Evolutionary conservation across 2,329 filamentous ascomycete species (phyloP), one percentile per base, ranked within the genome.

Genomic region (Juglanconis sp.): DNA sequence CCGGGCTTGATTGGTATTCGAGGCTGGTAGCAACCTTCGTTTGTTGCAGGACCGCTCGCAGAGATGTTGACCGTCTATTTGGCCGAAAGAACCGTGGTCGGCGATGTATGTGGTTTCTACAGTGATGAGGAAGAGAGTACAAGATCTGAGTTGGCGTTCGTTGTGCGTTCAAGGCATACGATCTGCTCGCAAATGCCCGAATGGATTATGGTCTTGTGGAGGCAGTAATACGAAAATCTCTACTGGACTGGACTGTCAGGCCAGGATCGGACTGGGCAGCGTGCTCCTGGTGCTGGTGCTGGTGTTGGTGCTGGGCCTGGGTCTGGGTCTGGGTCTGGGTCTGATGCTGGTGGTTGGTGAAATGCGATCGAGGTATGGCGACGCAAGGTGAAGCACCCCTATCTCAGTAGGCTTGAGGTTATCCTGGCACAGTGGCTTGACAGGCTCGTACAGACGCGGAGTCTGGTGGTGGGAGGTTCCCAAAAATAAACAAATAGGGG

Each of bases 391-490:
- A 56, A 54, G 49, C 51, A 61, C 61, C 42, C 31, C 51, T 61
- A 48, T 61, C 30, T 60, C 51, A 56, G 40, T 44, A 57, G 61
- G 47, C 61, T 52, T 63, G 17, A 34, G 49, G 58, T 58, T 61
- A 62, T 56, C 56, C 62, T 62, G 57, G 56, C 60, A 62, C 60
- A 62, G 62, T 64, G 62, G 62, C 62, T 62, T 64, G 62, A 62
- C 56, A 64, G 57, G 60, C 53, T 64, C 62, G 60, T 51, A 64
- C 62, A 64, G 60, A 52, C 59, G 44, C 40, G 56, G 53, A 62
- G 53, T 53, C 50, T 54, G 60, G 53, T 56, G 51, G 60, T 64
- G 60, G 60, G 62, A 62, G 60, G 56, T 60, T 62, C 62, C 24
- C 24, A 24, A 2, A 24, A 24, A 24, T 24, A 24, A 24, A 24